phyloP scores from a whole-genome alignment of 1,139 yeast species.

The Pichia sp. region DNA sequence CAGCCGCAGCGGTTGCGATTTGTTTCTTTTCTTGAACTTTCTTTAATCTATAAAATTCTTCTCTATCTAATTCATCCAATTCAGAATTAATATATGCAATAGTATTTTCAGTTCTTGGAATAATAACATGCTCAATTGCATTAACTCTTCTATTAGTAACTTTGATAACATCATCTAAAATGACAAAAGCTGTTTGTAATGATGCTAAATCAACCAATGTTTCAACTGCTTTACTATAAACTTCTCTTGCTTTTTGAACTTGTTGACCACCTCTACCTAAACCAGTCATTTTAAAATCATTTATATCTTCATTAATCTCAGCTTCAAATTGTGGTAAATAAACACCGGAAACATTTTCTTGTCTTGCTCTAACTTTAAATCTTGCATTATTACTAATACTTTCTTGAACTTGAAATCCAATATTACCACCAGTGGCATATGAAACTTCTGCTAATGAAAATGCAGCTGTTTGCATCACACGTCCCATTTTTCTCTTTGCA shows the following conservation, averaged over 20 bases:
- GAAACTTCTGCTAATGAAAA: constrained; percentile 95
- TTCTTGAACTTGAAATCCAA: constrained; percentile 93
- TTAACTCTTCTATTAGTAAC: constrained; percentile 97
- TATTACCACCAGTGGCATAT: constrained; percentile 89
- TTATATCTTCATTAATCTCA: constrained; percentile 72
- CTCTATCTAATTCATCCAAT: constrained; percentile 95
- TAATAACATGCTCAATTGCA: constrained; percentile 97
- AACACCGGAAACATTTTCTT: constrained; percentile 96
- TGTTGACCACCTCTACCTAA: constrained; percentile 98
- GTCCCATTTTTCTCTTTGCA: constrained; percentile 95
- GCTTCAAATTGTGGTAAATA: constrained; percentile 89
- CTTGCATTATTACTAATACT: constrained; percentile 78
- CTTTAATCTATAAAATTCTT: constrained; percentile 92
- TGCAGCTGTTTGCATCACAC: constrained; percentile 98
- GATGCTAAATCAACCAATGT: constrained; percentile 94
- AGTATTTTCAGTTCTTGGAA: constrained; percentile 96
- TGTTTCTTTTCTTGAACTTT: constrained; percentile 97
- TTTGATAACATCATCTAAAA: constrained; percentile 94
- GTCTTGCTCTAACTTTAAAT: constrained; percentile 84
- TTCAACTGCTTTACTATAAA: constrained; percentile 92
- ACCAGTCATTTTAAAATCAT: constrained; percentile 94
- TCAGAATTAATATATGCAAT: constrained; percentile 91
- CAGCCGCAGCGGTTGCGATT: constrained; percentile 62
- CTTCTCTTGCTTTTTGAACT: constrained; percentile 88
- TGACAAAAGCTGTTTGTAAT: constrained; percentile 90